phyloP scores from a whole-genome alignment of 140 eudicot genomes.

The Bidens hawaiensis region DNA sequence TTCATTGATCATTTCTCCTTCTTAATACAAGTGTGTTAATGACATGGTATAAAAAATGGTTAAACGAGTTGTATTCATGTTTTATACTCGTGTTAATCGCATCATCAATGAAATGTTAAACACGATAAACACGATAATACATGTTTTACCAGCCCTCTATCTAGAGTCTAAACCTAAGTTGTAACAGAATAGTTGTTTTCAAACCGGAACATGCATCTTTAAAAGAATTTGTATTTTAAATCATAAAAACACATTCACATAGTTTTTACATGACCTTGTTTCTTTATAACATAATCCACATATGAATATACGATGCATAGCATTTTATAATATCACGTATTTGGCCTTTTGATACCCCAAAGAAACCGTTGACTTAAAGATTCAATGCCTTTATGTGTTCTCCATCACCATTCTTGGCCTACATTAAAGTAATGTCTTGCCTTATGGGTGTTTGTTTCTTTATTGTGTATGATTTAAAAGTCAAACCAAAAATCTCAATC shows the following conservation, averaged over 20 bases:
- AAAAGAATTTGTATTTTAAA: neutral
- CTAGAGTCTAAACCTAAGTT: no score
- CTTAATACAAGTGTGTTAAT: no score
- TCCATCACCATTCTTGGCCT: conserved; percentile 26
- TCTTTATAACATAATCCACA: neutral
- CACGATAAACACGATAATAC: no score
- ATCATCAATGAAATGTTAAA: no score
- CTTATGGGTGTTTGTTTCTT: neutral
- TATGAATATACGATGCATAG: neutral
- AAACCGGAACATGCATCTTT: neutral
- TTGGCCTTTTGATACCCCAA: conserved; percentile 33
- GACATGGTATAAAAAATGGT: no score
- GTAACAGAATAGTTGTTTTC: no score
- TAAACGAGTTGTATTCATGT: no score
- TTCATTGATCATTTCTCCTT: no score
- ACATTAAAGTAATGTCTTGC: conserved; percentile 20
- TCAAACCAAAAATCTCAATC: neutral
- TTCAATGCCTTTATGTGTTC: conserved; percentile 21
- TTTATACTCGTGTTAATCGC: no score
- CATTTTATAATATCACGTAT: conserved; percentile 8
- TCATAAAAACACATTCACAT: neutral
- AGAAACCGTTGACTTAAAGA: conserved; percentile 29
- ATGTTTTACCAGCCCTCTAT: no score
- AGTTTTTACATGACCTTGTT: no score
- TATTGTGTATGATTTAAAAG: neutral